A percentile compares a stretch with the other conserved stretches of the same genome.
Evolutionary conservation across 106 monocot species (phyloP).

Genomic region (Agapanthus africanus): DNA sequence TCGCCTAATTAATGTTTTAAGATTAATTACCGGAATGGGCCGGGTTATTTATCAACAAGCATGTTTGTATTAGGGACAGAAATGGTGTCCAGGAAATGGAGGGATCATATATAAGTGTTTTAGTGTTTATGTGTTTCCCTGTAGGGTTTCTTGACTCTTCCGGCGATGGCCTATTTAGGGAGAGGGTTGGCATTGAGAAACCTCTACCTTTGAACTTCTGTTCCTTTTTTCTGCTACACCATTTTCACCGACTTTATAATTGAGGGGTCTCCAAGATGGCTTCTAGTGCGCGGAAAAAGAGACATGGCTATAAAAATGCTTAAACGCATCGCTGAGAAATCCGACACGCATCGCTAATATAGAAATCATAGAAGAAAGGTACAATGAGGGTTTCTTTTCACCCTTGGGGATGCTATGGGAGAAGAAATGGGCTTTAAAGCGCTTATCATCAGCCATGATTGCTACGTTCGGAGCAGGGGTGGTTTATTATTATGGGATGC

Average conservation of each 20-base stretch:
- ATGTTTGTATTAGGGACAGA: conserved; percentile 55
- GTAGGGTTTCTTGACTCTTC: conserved; percentile 65
- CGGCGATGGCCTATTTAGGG: conserved; percentile 31
- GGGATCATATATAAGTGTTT: conserved; percentile 34
- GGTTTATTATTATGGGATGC: conserved; percentile 84
- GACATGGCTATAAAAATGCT: conserved; percentile 17
- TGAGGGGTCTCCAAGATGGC: conserved; percentile 5
- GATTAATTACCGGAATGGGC: no score
- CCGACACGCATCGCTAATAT: conserved; percentile 41
- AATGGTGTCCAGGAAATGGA: conserved; percentile 44
- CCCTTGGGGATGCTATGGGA: conserved; percentile 28
- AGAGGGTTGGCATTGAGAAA: conserved; percentile 27
- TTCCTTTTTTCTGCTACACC: conserved; percentile 18
- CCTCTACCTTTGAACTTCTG: conserved; percentile 23
- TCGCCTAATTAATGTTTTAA: no score
- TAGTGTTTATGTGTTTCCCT: conserved; percentile 55
- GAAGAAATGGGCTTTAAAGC: conserved; percentile 46
- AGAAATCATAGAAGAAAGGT: conserved; percentile 13
- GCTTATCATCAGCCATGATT: conserved; percentile 46
- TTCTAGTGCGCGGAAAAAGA: conserved; percentile 17
- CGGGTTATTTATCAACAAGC: no score
- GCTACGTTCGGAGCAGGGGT: conserved; percentile 46
- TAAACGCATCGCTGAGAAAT: conserved; percentile 16
- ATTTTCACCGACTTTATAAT: conserved; percentile 1
- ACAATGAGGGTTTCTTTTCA: conserved; percentile 15